phyloP scores from a whole-genome alignment of 1,284 basidiomycete species.

The Marasmius fiardii region DNA sequence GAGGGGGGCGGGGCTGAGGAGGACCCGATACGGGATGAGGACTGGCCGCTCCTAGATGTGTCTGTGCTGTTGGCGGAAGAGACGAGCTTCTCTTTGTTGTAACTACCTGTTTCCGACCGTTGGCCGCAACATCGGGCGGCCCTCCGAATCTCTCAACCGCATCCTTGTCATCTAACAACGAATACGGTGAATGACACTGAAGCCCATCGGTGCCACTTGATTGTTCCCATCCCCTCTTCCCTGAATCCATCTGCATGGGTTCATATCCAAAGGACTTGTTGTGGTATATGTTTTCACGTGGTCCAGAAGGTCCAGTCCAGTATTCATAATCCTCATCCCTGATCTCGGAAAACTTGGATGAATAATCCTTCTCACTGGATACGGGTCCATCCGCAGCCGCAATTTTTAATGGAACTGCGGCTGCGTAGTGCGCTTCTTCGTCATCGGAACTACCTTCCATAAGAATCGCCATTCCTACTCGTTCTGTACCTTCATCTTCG shows the following conservation, averaged over 20 bases:
- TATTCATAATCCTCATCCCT: neutral
- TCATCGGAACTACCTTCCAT: neutral
- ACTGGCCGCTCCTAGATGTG: too few species aligned
- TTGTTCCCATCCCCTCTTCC: neutral
- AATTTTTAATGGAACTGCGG: neutral
- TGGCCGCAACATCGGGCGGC: neutral
- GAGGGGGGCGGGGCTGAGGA: neutral
- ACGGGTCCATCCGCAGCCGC: neutral
- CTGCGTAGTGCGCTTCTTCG: neutral
- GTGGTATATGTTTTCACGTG: too few species aligned
- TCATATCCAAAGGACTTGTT: too few species aligned
- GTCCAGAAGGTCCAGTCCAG: neutral
- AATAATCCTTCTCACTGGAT: neutral
- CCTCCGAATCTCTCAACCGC: neutral
- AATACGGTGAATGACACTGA: constrained; percentile 2
- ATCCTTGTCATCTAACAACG: constrained; percentile 1
- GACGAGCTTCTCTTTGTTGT: too few species aligned
- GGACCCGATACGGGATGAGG: neutral
- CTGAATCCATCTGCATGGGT: neutral
- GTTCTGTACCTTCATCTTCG: neutral
- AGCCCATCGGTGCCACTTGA: neutral
- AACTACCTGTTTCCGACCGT: neutral
- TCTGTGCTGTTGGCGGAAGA: too few species aligned
- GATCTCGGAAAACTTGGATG: neutral
- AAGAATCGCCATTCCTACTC: neutral